These are phyloP conservation scores for Collybia sordida DNA, from an alignment of 768 basidiomycete genomes.

Conservation along the genomic window DNA sequence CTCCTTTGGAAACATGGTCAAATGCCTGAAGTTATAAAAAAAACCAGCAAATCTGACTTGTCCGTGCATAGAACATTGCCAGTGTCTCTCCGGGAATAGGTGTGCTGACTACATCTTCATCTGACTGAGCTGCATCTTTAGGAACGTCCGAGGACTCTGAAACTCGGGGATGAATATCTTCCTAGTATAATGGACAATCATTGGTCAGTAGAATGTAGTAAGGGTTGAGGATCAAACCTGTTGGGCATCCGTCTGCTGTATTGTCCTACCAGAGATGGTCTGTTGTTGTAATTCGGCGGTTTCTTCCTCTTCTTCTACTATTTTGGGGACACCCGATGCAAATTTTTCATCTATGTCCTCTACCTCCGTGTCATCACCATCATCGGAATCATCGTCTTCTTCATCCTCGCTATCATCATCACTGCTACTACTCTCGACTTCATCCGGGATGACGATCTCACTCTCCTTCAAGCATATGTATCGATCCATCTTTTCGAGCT, in stretches of 20 bases:
- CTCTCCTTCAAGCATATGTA: conserved; percentile 74
- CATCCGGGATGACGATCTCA: conserved; percentile 57
- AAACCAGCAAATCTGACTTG: conserved; percentile 47
- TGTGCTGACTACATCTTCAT: conserved; percentile 74
- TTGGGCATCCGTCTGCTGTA: conserved; percentile 17
- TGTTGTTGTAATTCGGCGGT: background rate
- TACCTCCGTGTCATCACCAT: conserved; percentile 41
- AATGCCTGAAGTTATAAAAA: background rate
- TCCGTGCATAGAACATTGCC: conserved; percentile 79
- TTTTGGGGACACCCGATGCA: background rate
- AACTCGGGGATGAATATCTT: conserved; percentile 32
- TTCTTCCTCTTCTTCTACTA: conserved; percentile 30
- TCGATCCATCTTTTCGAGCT: conserved; percentile 82
- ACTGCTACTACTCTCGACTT: conserved; percentile 61
- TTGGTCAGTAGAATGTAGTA: background rate
- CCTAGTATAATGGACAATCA: conserved; percentile 16
- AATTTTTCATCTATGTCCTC: conserved; percentile 41
- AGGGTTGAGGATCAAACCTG: conserved; percentile 8
- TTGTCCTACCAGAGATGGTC: background rate
- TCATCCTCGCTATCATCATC: conserved; percentile 62
- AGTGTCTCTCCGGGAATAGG: conserved; percentile 85
- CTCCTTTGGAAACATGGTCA: conserved; percentile 40
- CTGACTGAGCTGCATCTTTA: conserved; percentile 54
- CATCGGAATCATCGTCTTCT: conserved; percentile 55
- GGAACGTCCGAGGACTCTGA: conserved; percentile 59